These are phyloP conservation scores for Arabidopsis suecica DNA, from an alignment of 345 rosid genomes.

Conservation along the genomic window DNA sequence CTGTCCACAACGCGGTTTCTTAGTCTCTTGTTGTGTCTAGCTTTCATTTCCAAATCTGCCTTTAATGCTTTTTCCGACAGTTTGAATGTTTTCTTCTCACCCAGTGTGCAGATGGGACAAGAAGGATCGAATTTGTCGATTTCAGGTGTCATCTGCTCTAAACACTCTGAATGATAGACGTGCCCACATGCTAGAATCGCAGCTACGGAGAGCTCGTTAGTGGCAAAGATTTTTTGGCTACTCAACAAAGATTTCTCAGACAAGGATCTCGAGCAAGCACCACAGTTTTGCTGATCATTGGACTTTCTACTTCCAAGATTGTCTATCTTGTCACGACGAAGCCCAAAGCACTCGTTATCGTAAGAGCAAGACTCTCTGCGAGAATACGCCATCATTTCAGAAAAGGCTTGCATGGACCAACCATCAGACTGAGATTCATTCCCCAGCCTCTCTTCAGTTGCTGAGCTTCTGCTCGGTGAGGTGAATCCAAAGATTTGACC, in stretches of 20 bases:
- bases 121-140: slow-evolving; percentile 74
- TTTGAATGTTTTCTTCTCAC: slow-evolving; percentile 72
- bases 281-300: slow-evolving; percentile 70
- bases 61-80: slow-evolving; percentile 78
- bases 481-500: slow-evolving; percentile 40
- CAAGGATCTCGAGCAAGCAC: slow-evolving; percentile 78
- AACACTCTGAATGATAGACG: slow-evolving; percentile 90
- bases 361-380: slow-evolving; percentile 69
- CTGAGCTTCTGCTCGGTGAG: slow-evolving; percentile 39
- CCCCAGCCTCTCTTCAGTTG: slow-evolving; percentile 36
- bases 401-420: slow-evolving; percentile 85
- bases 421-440: slow-evolving; percentile 69
- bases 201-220: slow-evolving; percentile 69
- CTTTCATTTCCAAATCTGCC: slow-evolving; percentile 70
- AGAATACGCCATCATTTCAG: slow-evolving; percentile 76
- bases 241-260: slow-evolving; percentile 73
- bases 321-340: slow-evolving; percentile 51
- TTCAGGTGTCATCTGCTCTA: slow-evolving; percentile 87
- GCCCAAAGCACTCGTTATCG: slow-evolving; percentile 57
- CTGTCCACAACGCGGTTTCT: slow-evolving; percentile 70
- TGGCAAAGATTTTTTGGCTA: slow-evolving; percentile 67
- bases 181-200: slow-evolving; percentile 87
- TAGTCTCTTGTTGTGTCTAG: slow-evolving; percentile 60
- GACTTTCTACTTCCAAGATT: slow-evolving; percentile 52
- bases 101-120: slow-evolving; percentile 87